Conservation (phyloP, 208 protist genomes). For the Trypanosoma rangeli region DNA sequence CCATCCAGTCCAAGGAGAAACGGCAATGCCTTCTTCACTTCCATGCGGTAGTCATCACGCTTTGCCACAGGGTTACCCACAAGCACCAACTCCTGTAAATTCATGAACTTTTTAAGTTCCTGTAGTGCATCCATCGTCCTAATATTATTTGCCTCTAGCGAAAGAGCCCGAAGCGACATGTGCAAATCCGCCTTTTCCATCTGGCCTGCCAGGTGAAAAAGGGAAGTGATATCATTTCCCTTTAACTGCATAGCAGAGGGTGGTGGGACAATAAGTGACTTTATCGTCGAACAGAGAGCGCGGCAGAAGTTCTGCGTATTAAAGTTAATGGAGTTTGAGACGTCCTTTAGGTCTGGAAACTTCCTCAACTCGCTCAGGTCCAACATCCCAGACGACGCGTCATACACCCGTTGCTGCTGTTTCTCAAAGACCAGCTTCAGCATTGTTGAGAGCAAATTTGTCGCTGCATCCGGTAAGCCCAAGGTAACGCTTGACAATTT, state of each 20-base stretch:
- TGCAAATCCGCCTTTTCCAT: conserved; percentile 69
- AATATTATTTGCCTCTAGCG: conserved; percentile 63
- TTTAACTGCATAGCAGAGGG: conserved; percentile 63
- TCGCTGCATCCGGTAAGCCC: conserved; percentile 15
- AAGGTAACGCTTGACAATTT: conserved; percentile 12
- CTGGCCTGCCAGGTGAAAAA: conserved; percentile 56
- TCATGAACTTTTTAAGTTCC: conserved; percentile 60
- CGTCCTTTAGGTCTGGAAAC: conserved; percentile 54
- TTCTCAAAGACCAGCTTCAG: conserved; percentile 91
- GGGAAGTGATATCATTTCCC: conserved; percentile 58
- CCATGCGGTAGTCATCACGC: conserved; percentile 46
- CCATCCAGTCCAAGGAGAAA: conserved; percentile 70
- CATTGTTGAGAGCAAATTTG: conserved; percentile 68
- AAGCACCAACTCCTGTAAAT: conserved; percentile 68
- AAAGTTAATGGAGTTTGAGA: conserved; percentile 76
- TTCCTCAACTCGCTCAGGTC: conserved; percentile 54
- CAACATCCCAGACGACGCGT: conserved; percentile 47
- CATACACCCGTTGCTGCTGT: conserved; percentile 63
- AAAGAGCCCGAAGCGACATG: conserved; percentile 57
- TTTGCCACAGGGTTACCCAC: conserved; percentile 64
- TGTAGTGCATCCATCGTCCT: conserved; percentile 38
- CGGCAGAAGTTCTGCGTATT: conserved; percentile 80
- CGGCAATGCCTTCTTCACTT: conserved; percentile 62
- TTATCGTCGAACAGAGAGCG: conserved; percentile 72
- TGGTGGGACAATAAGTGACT: conserved; percentile 59